Conservation (phyloP, 176 grass and related monocot genomes). For the Microstegium vimineum region DNA sequence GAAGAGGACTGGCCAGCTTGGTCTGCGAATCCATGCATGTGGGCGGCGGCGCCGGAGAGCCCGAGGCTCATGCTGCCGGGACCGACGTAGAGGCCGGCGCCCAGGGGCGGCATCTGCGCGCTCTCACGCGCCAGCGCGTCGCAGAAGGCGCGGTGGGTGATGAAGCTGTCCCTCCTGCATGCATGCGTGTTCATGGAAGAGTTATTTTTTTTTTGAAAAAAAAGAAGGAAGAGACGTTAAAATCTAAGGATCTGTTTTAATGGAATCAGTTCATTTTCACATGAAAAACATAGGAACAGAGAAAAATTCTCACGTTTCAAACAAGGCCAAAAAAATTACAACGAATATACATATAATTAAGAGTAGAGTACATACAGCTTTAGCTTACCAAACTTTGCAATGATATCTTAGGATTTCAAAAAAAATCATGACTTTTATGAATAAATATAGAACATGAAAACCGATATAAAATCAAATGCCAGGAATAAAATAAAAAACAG, state of each 20-base stretch:
- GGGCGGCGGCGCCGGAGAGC: slow-evolving; percentile 30
- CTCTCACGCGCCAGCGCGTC: slow-evolving; percentile 93
- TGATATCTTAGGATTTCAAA: neutral
- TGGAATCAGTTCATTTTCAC: no score
- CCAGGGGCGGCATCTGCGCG: slow-evolving; percentile 45
- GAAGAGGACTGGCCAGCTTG: slow-evolving; percentile 33
- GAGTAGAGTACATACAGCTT: neutral
- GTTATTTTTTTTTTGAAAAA: neutral
- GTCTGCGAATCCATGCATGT: slow-evolving; percentile 45
- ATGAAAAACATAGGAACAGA: no score
- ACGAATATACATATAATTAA: neutral
- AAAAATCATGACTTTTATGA: neutral
- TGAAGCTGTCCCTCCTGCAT: slow-evolving; percentile 96
- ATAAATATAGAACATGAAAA: neutral
- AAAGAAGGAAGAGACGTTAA: neutral
- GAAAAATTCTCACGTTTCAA: no score
- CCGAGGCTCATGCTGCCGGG: slow-evolving; percentile 54
- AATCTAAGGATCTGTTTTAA: no score
- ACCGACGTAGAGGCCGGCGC: slow-evolving; percentile 49
- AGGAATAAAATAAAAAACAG: neutral
- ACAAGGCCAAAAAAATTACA: no score
- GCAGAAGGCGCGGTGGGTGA: slow-evolving; percentile 97
- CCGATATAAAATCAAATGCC: neutral
- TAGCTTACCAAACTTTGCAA: neutral
- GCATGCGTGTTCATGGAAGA: neutral